These are phyloP conservation scores for Cercospora sp. DNA, from an alignment of 2,329 filamentous ascomycete species.

Conservation along the genomic window DNA sequence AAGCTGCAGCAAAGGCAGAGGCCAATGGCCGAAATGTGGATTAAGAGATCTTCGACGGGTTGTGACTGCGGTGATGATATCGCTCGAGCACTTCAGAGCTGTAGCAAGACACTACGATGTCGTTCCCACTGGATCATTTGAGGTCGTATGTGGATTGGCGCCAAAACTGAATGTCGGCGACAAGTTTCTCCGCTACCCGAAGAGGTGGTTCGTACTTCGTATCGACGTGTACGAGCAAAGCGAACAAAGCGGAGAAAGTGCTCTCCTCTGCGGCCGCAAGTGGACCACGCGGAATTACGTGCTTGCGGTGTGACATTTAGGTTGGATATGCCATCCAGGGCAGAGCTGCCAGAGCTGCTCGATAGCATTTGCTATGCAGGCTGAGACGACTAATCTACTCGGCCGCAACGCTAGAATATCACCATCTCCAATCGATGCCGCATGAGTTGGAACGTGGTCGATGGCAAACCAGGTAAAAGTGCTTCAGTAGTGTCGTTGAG, in stretches of 20 bases:
- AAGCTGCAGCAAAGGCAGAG: not conserved
- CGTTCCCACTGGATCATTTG: no score
- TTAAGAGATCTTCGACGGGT: no score
- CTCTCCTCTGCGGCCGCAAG: not conserved
- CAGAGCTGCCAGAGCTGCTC: not conserved
- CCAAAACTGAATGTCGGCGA: no score
- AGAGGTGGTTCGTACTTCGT: not conserved
- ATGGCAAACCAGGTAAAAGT: not conserved
- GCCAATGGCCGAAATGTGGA: not conserved
- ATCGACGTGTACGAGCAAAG: not conserved
- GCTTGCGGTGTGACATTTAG: not conserved
- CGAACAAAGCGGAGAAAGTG: not conserved
- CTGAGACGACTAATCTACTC: not conserved
- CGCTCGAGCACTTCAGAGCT: no score
- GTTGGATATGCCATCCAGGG: not conserved
- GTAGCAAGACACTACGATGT: no score
- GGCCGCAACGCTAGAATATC: not conserved
- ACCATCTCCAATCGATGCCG: not conserved
- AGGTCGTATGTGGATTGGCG: no score
- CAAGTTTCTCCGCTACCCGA: no score
- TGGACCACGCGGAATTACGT: not conserved
- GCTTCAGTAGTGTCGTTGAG: not conserved
- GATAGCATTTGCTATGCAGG: not conserved
- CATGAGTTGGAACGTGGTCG: not conserved
- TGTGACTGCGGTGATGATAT: no score